Conservation (phyloP, 2,329 filamentous ascomycete genomes). For the Colletotrichum lentis region DNA sequence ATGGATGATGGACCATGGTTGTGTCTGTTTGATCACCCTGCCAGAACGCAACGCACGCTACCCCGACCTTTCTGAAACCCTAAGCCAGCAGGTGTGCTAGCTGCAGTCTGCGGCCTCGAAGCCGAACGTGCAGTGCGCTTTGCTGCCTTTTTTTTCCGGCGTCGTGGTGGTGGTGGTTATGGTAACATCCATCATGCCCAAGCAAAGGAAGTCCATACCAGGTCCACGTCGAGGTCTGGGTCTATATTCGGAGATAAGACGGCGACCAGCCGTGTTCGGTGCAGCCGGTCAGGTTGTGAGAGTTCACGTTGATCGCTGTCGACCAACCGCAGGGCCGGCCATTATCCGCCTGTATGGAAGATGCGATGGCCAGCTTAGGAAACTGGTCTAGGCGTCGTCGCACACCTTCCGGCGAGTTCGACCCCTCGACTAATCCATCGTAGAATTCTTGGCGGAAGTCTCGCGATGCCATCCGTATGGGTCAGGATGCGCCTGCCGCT, state of each 20-base stretch:
- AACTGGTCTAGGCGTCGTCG: constrained; percentile 25
- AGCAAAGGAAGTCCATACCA: constrained; percentile 31
- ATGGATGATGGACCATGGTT: constrained; percentile 31
- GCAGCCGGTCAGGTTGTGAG: constrained; percentile 22
- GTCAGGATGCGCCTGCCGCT: constrained; percentile 37
- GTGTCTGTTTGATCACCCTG: constrained; percentile 39
- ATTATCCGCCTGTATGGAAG: constrained; percentile 35
- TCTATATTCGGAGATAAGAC: constrained; percentile 10
- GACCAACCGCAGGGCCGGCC: constrained; percentile 35
- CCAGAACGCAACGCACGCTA: constrained; percentile 33
- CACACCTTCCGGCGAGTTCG: constrained; percentile 22
- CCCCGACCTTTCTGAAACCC: constrained; percentile 39
- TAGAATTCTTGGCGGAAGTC: constrained; percentile 27
- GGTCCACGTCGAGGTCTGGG: constrained; percentile 30
- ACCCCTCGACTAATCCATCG: constrained; percentile 17
- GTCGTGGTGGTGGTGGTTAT: constrained; percentile 11
- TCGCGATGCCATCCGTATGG: constrained; percentile 27
- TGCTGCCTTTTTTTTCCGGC: constrained; percentile 18
- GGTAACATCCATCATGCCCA: constrained; percentile 9
- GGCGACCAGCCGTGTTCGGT: constrained; percentile 27
- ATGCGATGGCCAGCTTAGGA: constrained; percentile 16
- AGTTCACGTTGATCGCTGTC: constrained; percentile 34
- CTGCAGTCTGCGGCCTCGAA: constrained; percentile 29
- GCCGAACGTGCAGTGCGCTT: constrained; percentile 18
- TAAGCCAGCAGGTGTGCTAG: constrained; percentile 31